These are phyloP conservation scores for Cyberlindnera americana DNA, from an alignment of 805 yeast species.

Conservation along the genomic window DNA sequence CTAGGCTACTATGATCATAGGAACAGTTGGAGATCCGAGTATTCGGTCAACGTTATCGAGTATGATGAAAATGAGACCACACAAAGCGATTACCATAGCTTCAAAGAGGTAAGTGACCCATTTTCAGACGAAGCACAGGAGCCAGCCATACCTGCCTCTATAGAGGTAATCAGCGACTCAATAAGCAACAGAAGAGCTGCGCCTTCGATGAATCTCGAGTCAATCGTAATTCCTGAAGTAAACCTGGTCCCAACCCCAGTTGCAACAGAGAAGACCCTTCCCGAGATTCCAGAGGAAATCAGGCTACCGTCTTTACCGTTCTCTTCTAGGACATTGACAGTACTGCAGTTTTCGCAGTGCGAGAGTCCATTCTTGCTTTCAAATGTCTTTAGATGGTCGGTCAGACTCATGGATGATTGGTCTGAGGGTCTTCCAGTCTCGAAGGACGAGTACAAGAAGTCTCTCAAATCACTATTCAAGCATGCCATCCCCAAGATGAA, in stretches of 20 bases:
- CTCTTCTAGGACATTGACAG: conserved; percentile 44
- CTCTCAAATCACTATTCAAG: conserved; percentile 48
- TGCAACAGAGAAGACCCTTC: conserved; percentile 26
- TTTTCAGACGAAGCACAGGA: background rate
- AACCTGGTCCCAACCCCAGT: background rate
- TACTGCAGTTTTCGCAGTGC: conserved; percentile 48
- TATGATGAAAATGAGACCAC: conserved; percentile 6
- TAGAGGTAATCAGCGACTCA: conserved; percentile 1
- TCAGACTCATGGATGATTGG: conserved; percentile 47
- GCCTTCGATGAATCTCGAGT: conserved; percentile 7
- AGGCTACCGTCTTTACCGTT: conserved; percentile 57
- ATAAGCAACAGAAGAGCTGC: background rate
- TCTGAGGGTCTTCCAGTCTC: conserved; percentile 48
- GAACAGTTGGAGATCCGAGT: conserved; percentile 29
- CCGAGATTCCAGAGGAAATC: conserved; percentile 38
- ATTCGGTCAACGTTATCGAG: conserved; percentile 19
- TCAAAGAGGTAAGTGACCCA: background rate
- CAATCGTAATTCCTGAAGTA: conserved; percentile 14
- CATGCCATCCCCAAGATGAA: conserved; percentile 48
- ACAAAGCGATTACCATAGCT: conserved; percentile 6
- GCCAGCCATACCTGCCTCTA: background rate
- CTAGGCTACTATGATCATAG: conserved; percentile 25
- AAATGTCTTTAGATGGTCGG: conserved; percentile 52
- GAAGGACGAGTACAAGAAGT: conserved; percentile 48
- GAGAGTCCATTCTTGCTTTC: conserved; percentile 43